Evolutionary conservation across 2,329 filamentous ascomycete species (phyloP), one percentile per base, ranked within the genome.

Genomic region (Tetracladium maxilliforme): DNA sequence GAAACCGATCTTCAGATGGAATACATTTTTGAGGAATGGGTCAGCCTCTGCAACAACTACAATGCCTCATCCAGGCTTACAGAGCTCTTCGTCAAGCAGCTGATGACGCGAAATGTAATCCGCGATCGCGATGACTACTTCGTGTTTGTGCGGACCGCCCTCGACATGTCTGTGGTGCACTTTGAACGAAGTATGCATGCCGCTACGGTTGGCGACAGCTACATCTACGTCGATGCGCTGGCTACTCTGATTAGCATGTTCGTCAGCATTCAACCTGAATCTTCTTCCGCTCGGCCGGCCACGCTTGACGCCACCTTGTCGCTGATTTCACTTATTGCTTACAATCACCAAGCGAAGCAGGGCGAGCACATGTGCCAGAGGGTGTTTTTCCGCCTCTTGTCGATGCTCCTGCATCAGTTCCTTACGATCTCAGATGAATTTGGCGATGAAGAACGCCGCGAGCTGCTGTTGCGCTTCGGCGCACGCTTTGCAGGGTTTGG

Each of bases 21-120:
- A 39, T 95, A 98, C 44, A 66, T 94, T 12, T 94, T 98, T 42
- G 84, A 87, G 21, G 90, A 98, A 53, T 98, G 90, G 90, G 69
- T 87, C 15, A 73, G 77, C 31, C 65, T 94, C 6, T 77, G 66
- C 53, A 78, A 78, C 48, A 81, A 83, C 39, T 66, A 72, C n/a
- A 71, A 75, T 36, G 70, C 76, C 4, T 73, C 76, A 4, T 77
- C 83, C 33, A 79, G 77, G 42, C 68, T 75, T 1, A 61, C 73
- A 27, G 56, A 66, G 6, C 69, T 80, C 3, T 95, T 95, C 49
- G 68, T 94, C 22, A 72, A 78, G 39, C 87, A 95, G 48, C 58
- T 95, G 42, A 77, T 87, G 39, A 64, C 73, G 29, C 68, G 69
- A 35, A 68, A 77, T 33, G 59, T 90, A 11, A 68, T 95, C 42